Evolutionary conservation across 306 rosid species (phyloP), one percentile per base, ranked within the genome.

Genomic region (Prinsepia uniflora): DNA sequence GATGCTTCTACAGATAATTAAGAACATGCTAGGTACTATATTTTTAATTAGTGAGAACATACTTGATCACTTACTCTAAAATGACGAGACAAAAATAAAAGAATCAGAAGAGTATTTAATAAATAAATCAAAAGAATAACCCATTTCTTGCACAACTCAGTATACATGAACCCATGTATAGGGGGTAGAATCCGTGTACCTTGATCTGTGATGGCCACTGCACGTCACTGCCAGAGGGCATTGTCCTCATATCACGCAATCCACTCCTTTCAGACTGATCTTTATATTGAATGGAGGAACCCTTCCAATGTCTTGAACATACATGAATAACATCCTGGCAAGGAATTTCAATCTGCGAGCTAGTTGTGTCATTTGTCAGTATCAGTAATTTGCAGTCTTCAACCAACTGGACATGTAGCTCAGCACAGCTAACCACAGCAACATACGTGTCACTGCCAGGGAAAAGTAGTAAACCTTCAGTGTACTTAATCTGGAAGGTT

Each of bases 391-490:
- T 91, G 83, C 95, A 91, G 64, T 73, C 81, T 68, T 79, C 79
- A 55, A 43, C 54, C 56, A 80, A 63, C 73, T 84, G 72, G 67
- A 72, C 55, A 74, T 36, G 78, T 65, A 76, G 58, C 40, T 79
- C 67, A 83, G 74, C 81, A 78, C 96, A 94, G 64, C 86, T 56
- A 80, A 86, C 73, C 73, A 87, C 70, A 72, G 97, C 92, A 72
- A 87, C 89, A 74, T 91, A 89, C 17, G 99, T 89, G 68, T 81
- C 80, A 40, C 87, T 82, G 4, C 86, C 85, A 24, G 99, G 99
- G 76, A 87, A 89, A 79, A 94, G 96, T 69, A 94, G 80, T 60
- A 94, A 88, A 39, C 89, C 90, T 72, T 84, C 92, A 79, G 75
- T 64, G 65, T 80, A 89, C 77, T 86, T 90, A 47, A 89, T 70